Evolutionary conservation across 345 rosid species (phyloP).

Genomic region (Populus nigra): DNA sequence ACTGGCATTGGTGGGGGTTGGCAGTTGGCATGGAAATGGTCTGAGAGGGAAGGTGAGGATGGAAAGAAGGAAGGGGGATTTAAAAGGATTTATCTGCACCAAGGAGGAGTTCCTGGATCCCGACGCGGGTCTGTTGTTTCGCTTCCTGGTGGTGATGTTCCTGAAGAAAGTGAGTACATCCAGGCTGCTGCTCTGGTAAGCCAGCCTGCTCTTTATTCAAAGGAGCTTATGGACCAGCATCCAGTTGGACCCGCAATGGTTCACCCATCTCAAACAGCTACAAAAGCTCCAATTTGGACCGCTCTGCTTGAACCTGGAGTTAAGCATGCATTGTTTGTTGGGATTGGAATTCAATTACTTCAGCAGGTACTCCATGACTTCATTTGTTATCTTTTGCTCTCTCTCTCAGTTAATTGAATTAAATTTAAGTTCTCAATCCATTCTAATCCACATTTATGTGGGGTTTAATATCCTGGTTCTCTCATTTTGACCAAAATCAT

Average conservation of each 20-base stretch:
- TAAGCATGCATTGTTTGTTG: slow-evolving; percentile 78
- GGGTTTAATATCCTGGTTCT: not conserved
- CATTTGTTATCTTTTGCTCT: not conserved
- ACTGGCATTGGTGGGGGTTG: slow-evolving; percentile 97
- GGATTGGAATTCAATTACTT: slow-evolving; percentile 86
- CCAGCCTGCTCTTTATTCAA: slow-evolving; percentile 27
- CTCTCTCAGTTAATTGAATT: not conserved
- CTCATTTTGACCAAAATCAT: not conserved
- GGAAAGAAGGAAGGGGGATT: slow-evolving; percentile 76
- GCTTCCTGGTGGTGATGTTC: slow-evolving; percentile 51
- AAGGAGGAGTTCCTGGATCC: slow-evolving; percentile 70
- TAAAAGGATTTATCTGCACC: slow-evolving; percentile 77
- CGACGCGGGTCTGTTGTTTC: slow-evolving; percentile 79
- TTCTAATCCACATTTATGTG: not conserved
- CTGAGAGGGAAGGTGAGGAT: slow-evolving; percentile 62
- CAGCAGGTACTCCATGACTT: slow-evolving; percentile 63
- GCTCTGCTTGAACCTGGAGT: slow-evolving; percentile 91
- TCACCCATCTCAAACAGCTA: slow-evolving; percentile 43
- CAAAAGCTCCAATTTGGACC: slow-evolving; percentile 64
- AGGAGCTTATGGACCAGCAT: slow-evolving; percentile 21
- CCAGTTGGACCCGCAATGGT: slow-evolving; percentile 31
- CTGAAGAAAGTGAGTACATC: slow-evolving; percentile 60
- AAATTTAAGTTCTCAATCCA: not conserved
- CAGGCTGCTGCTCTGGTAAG: slow-evolving; percentile 76
- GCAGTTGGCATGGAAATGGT: slow-evolving; percentile 93